Evolutionary conservation across 441 rosid genomes (phyloP).

Genomic region (Eutrema salsugineum): DNA sequence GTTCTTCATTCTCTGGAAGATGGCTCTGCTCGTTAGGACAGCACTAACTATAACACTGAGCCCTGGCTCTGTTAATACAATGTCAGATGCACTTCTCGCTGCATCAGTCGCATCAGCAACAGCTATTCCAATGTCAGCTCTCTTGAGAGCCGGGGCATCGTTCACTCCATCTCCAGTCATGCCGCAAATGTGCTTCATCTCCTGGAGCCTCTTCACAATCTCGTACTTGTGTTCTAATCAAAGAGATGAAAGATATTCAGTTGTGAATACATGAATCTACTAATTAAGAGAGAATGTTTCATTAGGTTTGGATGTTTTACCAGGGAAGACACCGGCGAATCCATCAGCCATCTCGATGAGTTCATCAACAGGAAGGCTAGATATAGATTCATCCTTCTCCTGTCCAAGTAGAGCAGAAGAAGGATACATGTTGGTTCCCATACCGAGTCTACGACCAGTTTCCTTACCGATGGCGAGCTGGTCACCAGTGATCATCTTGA

Average conservation of each 20-base stretch:
- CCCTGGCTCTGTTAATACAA: constrained; percentile 72
- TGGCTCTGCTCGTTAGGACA: constrained; percentile 68
- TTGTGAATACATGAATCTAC: not conserved
- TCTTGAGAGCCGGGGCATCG: constrained; percentile 75
- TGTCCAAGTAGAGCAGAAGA: constrained; percentile 67
- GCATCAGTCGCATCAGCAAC: constrained; percentile 77
- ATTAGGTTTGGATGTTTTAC: constrained; percentile 27
- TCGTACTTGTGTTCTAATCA: constrained; percentile 65
- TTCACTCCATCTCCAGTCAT: constrained; percentile 81
- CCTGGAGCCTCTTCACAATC: constrained; percentile 65
- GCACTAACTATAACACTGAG: constrained; percentile 70
- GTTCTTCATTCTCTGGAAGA: constrained; percentile 73
- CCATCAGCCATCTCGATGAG: constrained; percentile 80
- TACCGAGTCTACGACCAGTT: constrained; percentile 75
- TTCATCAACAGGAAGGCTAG: constrained; percentile 51
- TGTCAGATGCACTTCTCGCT: constrained; percentile 67
- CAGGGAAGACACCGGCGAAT: constrained; percentile 78
- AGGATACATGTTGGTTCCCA: constrained; percentile 81
- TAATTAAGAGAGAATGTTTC: not conserved
- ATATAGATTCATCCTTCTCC: constrained; percentile 40
- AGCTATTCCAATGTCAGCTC: constrained; percentile 70
- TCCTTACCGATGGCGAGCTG: constrained; percentile 74
- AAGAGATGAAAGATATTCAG: not conserved
- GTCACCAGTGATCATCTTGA: constrained; percentile 80
- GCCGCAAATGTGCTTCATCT: constrained; percentile 62